phyloP scores from a whole-genome alignment of 2,329 filamentous ascomycete species.

The Neonectria punicea region DNA sequence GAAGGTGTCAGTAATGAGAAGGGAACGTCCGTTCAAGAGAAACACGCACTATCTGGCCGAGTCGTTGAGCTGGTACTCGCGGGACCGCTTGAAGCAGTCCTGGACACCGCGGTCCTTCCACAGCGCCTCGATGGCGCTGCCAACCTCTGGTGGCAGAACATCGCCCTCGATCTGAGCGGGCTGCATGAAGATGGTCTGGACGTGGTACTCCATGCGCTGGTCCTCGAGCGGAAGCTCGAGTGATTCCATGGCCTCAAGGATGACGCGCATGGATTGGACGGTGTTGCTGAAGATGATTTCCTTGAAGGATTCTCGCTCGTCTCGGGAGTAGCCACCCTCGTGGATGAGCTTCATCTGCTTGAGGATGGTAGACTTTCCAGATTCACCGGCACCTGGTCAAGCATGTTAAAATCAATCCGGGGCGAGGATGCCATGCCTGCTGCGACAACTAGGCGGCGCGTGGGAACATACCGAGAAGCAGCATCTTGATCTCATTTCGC shows the following conservation, averaged over 20 bases:
- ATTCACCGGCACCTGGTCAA: slow-evolving; percentile 88
- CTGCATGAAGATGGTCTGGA: slow-evolving; percentile 99
- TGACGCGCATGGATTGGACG: slow-evolving; percentile 76
- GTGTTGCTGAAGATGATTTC: slow-evolving; percentile 79
- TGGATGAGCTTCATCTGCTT: slow-evolving; percentile 99
- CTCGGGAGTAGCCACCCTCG: slow-evolving; percentile 97
- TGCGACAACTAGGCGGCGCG: not conserved
- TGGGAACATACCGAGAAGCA: slow-evolving; percentile 81
- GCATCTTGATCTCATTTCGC: slow-evolving; percentile 99
- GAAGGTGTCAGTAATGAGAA: slow-evolving; percentile 46
- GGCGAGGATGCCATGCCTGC: not conserved
- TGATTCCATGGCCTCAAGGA: slow-evolving; percentile 75
- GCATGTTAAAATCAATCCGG: slow-evolving; percentile 40
- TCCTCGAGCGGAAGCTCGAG: slow-evolving; percentile 86
- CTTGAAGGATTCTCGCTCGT: slow-evolving; percentile 78
- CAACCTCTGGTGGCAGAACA: slow-evolving; percentile 92
- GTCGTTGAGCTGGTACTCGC: slow-evolving; percentile 96
- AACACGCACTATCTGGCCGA: slow-evolving; percentile 89
- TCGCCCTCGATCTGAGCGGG: slow-evolving; percentile 96
- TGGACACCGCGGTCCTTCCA: slow-evolving; percentile 95
- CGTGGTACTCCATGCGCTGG: slow-evolving; percentile 93
- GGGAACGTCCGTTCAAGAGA: not conserved
- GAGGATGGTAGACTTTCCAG: slow-evolving; percentile 91
- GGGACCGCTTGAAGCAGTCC: slow-evolving; percentile 93
- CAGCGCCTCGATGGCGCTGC: slow-evolving; percentile 88